Base-by-base conservation (phyloP, 1,284 basidiomycete species). In the Naganishia sp. region DNA sequence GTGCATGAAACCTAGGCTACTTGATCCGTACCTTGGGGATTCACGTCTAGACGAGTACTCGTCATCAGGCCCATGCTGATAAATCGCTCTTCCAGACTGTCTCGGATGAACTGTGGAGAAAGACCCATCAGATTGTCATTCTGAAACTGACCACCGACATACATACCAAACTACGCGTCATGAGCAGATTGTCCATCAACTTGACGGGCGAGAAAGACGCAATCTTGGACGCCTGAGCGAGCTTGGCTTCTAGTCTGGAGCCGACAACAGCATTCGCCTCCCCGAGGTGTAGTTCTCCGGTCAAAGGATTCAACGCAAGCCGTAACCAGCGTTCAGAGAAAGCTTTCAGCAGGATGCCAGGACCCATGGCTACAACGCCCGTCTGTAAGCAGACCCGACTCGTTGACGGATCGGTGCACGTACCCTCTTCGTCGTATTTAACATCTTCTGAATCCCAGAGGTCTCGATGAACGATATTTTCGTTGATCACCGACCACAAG, bases 191-290 rank as follows among this genome's bases (percentile, higher is more conserved):
- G 21, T 60, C 57, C 3, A 60, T 33, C 44, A 60, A 36, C 57
- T 50, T 60, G 46, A 31, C 45, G 13, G 57, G 45, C 18, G 57
- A 60, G 23, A 50, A 42, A 4, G 57, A 49, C 10, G 57, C 57
- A 11, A 60, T 60, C 45, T 60, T 60, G 9, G 57, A 60, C n/a
- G 46, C 57, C 49, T 60, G 57, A 39, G 57, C 57, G 39, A 60
- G 23, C 36, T 48, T 49, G 16, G 57, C 45, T 36, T 60, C 57
- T 23, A 60, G 28, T n/a, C 57, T 28, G 28, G 57, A 60, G 5
- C 57, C 57, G 18, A 60, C 57, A 10, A 60, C 57, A 11, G 57
- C 57, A 39, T 60, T 60, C 45, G 57, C 57, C 42, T 60, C 57
- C 3, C 57, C 33, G 0, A 60, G 46, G 21, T 60, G 36, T n/a